Conservation (phyloP, 2,329 filamentous ascomycete genomes). For the Tothia fuscella region DNA sequence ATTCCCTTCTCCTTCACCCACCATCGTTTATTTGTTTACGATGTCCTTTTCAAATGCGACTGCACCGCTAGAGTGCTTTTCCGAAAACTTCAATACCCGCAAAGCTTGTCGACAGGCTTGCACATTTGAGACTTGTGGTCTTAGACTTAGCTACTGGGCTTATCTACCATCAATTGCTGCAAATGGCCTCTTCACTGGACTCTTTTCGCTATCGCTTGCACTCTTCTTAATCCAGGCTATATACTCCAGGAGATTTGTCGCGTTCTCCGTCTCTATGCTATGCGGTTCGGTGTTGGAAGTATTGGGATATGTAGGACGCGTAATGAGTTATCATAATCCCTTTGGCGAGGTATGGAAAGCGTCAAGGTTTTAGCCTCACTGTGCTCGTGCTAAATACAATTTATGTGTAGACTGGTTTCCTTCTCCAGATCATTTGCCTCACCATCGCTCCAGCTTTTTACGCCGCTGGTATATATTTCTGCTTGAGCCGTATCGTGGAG, state of each 20-base stretch:
- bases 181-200: constrained; percentile 29
- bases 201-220: constrained; percentile 31
- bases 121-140: constrained; percentile 27
- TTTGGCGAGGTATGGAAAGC: constrained; percentile 29
- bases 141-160: constrained; percentile 29
- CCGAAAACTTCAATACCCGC: constrained; percentile 15
- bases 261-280: constrained; percentile 39
- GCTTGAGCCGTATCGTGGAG: constrained; percentile 34
- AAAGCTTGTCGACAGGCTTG: constrained; percentile 20
- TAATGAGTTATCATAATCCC: constrained; percentile 45
- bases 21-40: too few relatives aligned
- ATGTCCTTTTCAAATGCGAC: background rate
- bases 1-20: too few relatives aligned
- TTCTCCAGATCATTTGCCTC: constrained; percentile 55
- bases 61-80: constrained; percentile 15
- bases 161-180: constrained; percentile 32
- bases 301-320: constrained; percentile 49
- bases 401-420: constrained; percentile 40
- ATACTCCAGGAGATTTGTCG: constrained; percentile 26
- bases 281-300: constrained; percentile 46
- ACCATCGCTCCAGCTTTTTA: constrained; percentile 45
- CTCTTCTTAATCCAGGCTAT: constrained; percentile 27
- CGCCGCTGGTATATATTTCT: constrained; percentile 55
- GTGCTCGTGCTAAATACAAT: background rate
- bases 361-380: background rate